Conservation (phyloP, 768 basidiomycete species). For the Solioccasus polychromus region DNA sequence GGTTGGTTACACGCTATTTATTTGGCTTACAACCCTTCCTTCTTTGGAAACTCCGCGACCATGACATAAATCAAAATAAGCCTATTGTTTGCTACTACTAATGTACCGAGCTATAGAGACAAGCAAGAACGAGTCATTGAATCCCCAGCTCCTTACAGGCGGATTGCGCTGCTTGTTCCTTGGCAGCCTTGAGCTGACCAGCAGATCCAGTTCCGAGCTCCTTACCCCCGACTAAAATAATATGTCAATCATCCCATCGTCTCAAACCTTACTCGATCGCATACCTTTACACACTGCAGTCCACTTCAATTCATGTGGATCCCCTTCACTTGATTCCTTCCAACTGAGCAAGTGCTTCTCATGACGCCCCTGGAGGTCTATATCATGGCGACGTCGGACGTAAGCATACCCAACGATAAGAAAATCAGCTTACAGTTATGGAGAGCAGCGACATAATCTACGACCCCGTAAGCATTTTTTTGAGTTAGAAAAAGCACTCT, state of each 20-base stretch:
- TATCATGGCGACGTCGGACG: not conserved
- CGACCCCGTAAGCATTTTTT: slow-evolving; percentile 9
- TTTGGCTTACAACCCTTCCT: too few species aligned
- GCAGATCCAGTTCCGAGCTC: slow-evolving; percentile 47
- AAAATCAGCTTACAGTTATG: slow-evolving; percentile 44
- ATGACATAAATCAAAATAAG: too few species aligned
- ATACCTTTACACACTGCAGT: slow-evolving; percentile 56
- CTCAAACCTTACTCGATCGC: slow-evolving; percentile 10
- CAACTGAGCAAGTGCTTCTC: slow-evolving; percentile 38
- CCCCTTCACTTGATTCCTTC: slow-evolving; percentile 40
- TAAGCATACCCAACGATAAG: not conserved
- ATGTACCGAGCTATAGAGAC: slow-evolving; percentile 3
- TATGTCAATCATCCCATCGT: not conserved
- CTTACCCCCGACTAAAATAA: slow-evolving; percentile 43
- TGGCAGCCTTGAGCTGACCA: slow-evolving; percentile 43
- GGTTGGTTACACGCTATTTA: too few species aligned
- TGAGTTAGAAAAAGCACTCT: not conserved
- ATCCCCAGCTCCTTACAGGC: slow-evolving; percentile 38
- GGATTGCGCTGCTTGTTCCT: slow-evolving; percentile 43
- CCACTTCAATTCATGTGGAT: slow-evolving; percentile 44
- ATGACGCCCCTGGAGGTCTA: slow-evolving; percentile 38
- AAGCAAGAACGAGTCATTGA: too few species aligned
- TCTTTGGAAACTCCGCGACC: slow-evolving; percentile 29
- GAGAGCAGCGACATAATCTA: slow-evolving; percentile 34
- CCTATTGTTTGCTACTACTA: not conserved